Conservation (phyloP, 768 basidiomycete species). For the Galerina sulciceps region DNA sequence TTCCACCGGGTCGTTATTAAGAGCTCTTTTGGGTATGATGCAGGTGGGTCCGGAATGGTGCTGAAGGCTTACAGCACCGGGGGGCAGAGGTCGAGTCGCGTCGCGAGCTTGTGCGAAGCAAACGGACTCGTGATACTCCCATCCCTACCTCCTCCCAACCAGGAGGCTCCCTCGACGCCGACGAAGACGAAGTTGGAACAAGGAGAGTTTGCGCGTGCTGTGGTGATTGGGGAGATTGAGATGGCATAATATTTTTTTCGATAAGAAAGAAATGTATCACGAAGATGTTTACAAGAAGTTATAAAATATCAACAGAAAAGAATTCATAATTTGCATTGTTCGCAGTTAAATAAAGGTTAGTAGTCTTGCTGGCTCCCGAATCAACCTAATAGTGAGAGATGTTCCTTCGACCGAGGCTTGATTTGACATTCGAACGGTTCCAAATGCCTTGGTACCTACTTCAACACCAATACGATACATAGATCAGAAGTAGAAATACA, state of each 20-base stretch:
- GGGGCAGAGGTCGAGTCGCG: conserved; percentile 83
- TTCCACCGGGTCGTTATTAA: conserved; percentile 79
- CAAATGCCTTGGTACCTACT: conserved; percentile 20
- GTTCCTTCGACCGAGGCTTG: conserved; percentile 24
- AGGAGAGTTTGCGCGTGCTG: conserved; percentile 61
- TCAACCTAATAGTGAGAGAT: conserved; percentile 17
- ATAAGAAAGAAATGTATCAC: too few species aligned
- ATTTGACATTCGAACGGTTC: conserved; percentile 29
- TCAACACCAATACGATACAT: background rate
- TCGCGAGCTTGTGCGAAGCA: conserved; percentile 79
- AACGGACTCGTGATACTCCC: conserved; percentile 82
- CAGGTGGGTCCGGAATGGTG: conserved; percentile 2
- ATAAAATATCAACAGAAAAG: too few species aligned
- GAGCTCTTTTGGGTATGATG: conserved; percentile 9
- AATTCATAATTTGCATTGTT: too few species aligned
- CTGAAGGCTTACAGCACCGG: conserved; percentile 81
- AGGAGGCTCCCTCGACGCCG: conserved; percentile 19
- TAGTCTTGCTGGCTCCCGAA: background rate
- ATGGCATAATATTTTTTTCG: conserved; percentile 11
- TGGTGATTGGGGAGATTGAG: conserved; percentile 72
- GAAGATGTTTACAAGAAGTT: too few species aligned
- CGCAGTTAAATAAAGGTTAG: too few species aligned
- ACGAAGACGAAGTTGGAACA: conserved; percentile 39
- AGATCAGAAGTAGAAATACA: conserved; percentile 1
- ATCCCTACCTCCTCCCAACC: conserved; percentile 17